phyloP scores from a whole-genome alignment of 2,329 filamentous ascomycete genomes.

The Aulographum hederae region DNA sequence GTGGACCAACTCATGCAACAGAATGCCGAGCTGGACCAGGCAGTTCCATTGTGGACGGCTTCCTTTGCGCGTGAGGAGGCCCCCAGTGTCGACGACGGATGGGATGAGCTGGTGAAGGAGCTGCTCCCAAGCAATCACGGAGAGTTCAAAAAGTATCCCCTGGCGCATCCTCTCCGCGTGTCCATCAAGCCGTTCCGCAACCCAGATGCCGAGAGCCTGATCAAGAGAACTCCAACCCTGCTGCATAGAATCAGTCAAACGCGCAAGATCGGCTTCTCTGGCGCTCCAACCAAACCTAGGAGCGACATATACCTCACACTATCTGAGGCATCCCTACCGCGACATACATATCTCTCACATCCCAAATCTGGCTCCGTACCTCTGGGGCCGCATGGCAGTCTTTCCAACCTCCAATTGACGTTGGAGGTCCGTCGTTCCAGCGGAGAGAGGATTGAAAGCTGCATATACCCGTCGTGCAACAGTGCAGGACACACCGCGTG shows the following conservation, averaged over 20 bases:
- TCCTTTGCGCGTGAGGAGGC: slow-evolving; percentile 30
- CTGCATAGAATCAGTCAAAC: slow-evolving; percentile 68
- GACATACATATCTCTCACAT: slow-evolving; percentile 43
- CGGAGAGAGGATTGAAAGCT: slow-evolving; percentile 71
- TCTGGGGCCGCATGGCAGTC: slow-evolving; percentile 42
- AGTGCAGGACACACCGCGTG: slow-evolving; percentile 63
- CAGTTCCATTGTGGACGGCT: slow-evolving; percentile 61
- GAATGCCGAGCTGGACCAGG: slow-evolving; percentile 53
- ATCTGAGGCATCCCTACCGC: slow-evolving; percentile 57
- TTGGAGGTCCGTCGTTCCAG: slow-evolving; percentile 67
- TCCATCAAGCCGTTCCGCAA: slow-evolving; percentile 63
- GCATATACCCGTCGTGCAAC: slow-evolving; percentile 77
- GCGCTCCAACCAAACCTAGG: slow-evolving; percentile 68
- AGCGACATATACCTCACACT: slow-evolving; percentile 93
- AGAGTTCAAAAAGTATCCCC: slow-evolving; percentile 52
- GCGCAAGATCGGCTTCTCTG: slow-evolving; percentile 82
- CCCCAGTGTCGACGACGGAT: slow-evolving; percentile 43
- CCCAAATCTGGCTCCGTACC: slow-evolving; percentile 68
- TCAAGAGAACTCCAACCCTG: slow-evolving; percentile 74
- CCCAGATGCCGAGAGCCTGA: slow-evolving; percentile 59
- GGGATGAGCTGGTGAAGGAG: slow-evolving; percentile 54
- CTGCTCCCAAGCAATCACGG: slow-evolving; percentile 58
- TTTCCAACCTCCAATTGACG: slow-evolving; percentile 69
- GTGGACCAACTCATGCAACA: slow-evolving; percentile 59
- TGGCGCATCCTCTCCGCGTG: slow-evolving; percentile 61